Conservation (phyloP, 805 yeast species). For the Lipomyces yamanashiensis region DNA sequence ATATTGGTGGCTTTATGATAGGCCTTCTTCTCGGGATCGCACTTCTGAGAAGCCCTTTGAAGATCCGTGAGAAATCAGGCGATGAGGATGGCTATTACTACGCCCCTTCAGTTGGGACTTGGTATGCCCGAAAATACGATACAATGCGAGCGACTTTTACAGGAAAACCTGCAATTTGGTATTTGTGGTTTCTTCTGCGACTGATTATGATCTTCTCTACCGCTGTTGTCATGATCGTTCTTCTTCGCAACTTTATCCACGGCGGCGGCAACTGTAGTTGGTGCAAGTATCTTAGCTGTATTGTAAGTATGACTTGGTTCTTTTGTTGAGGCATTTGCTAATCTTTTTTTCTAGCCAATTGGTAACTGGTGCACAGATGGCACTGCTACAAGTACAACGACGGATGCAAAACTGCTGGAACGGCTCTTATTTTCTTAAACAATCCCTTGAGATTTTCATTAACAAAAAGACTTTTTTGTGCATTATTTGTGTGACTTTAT, state of each 20-base stretch:
- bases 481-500: background rate
- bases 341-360: constrained; percentile 17
- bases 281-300: constrained; percentile 74
- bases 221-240: constrained; percentile 55
- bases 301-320: constrained; percentile 12
- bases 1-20: constrained; percentile 73
- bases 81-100: constrained; percentile 26
- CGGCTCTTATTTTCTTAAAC: background rate
- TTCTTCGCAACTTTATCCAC: constrained; percentile 55
- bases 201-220: constrained; percentile 52
- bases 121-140: constrained; percentile 39
- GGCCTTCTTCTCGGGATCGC: constrained; percentile 59
- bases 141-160: constrained; percentile 37
- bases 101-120: constrained; percentile 28
- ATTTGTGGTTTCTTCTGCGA: constrained; percentile 59
- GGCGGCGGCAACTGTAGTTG: constrained; percentile 63
- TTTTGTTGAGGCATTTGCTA: background rate
- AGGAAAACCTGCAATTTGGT: constrained; percentile 47
- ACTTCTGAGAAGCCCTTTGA: constrained; percentile 60
- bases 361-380: constrained; percentile 27
- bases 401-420: background rate
- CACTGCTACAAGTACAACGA: background rate
- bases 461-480: background rate
- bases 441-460: background rate
- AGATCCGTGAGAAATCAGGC: constrained; percentile 36